These are phyloP conservation scores for Anthoceros angustus DNA, from an alignment of 225 moss, liverwort and hornwort genomes.

Conservation along the genomic window DNA sequence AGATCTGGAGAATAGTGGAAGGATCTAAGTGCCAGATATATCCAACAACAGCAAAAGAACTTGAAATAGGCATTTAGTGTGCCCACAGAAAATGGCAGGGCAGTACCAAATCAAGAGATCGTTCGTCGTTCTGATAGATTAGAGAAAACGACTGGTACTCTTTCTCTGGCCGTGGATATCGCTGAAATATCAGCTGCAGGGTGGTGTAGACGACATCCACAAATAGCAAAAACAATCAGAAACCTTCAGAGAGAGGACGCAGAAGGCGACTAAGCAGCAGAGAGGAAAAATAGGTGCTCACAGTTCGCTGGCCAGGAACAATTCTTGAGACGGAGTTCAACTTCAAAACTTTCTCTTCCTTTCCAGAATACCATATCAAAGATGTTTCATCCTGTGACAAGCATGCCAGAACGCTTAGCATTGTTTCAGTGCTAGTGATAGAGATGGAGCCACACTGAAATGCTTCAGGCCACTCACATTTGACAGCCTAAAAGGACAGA, in stretches of 20 bases:
- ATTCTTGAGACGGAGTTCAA: slow-evolving; percentile 63
- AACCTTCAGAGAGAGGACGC: not conserved
- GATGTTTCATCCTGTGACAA: slow-evolving; percentile 72
- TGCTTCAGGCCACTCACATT: slow-evolving; percentile 15
- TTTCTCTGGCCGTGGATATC: slow-evolving; percentile 79
- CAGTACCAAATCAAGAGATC: slow-evolving; percentile 86
- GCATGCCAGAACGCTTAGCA: not conserved
- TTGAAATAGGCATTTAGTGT: not conserved
- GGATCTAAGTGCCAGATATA: not conserved
- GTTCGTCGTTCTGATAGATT: slow-evolving; percentile 68
- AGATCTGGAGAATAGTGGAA: slow-evolving; percentile 41
- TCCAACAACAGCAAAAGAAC: not conserved
- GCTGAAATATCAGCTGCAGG: slow-evolving; percentile 66
- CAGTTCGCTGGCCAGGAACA: slow-evolving; percentile 88
- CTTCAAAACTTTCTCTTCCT: slow-evolving; percentile 89
- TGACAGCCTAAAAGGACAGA: slow-evolving; percentile 46
- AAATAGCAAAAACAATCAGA: not conserved
- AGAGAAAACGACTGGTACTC: slow-evolving; percentile 92
- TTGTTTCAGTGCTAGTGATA: not conserved
- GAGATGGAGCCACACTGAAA: not conserved
- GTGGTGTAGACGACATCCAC: not conserved
- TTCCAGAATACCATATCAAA: slow-evolving; percentile 83
- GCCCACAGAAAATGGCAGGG: not conserved
- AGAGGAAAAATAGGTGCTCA: slow-evolving; percentile 17
- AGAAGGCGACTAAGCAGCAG: not conserved